Evolutionary conservation across 192 early-diverging fungal species (phyloP), one percentile per base, ranked within the genome.

Genomic region (Kappamyces sp.): DNA sequence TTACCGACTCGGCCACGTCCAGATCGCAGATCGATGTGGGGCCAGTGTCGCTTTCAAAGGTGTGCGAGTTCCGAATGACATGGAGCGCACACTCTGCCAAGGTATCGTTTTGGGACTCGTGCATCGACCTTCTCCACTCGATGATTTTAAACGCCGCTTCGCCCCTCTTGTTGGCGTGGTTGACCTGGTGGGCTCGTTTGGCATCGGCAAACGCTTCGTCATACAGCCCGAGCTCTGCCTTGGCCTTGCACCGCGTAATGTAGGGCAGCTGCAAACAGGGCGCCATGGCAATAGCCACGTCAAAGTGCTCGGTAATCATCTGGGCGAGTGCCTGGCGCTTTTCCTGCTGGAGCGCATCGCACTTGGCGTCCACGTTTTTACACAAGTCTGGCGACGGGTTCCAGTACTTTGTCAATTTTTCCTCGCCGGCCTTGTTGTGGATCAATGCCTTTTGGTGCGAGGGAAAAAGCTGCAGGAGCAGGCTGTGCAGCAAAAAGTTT

Each of bases 261-360:
- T 62, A 66, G 4, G 65, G 59, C 36, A 48, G 33, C 52, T 66
- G 65, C 13, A 66, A 47, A 23, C 33, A 23, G 32, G 65, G 65
- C 34, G 51, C 33, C 6, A 31, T 37, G 3, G 35, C 36, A 36
- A 63, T 63, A 1, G 62, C 62, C 32, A 38, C 35, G 33, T 54
- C 40, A 10, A 63, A 48, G 48, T 51, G 53, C 7, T 31, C 53
- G 47, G 8, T 9, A 40, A 63, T 63, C 6, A 63, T 63, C 8
- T 43, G 9, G 23, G 47, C 34, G 3, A 61, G 39, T 35, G 47
- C 60, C 4, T 34, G 15, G 8, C 6, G 8, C 49, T 50, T 50
- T 50, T 50, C 15, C 13, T 44, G 43, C 13, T 1, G 7, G 37
- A 54, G 31, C 6, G n/a, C 15, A 6, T 50, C 49, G 8, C 8